These are phyloP conservation scores for Cymbidium sinense DNA, from an alignment of 106 monocot genomes.

Conservation along the genomic window DNA sequence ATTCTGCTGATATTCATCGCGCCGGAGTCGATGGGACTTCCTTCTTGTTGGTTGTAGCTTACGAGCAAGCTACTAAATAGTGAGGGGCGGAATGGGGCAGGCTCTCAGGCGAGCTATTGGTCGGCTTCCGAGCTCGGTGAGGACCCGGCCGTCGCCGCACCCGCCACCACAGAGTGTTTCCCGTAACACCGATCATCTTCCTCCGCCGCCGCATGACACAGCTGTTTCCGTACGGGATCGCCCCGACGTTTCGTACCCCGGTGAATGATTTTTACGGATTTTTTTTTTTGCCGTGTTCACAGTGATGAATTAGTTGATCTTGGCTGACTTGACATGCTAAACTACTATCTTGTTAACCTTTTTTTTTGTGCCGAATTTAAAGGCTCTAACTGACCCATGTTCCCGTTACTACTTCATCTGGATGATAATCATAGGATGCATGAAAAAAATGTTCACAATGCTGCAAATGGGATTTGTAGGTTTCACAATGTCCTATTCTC, in stretches of 20 bases:
- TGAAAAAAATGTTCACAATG: too few relatives aligned
- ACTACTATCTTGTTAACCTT: too few relatives aligned
- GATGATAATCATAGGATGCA: too few relatives aligned
- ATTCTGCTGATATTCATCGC: too few relatives aligned
- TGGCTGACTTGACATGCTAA: too few relatives aligned
- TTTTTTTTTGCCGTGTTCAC: too few relatives aligned
- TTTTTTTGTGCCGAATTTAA: too few relatives aligned
- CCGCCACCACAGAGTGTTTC: neutral
- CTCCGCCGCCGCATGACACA: neutral
- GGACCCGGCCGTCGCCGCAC: neutral
- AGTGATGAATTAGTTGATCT: too few relatives aligned
- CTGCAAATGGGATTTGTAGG: too few relatives aligned
- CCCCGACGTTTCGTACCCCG: slow-evolving; percentile 3
- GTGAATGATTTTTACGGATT: neutral
- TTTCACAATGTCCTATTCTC: too few relatives aligned
- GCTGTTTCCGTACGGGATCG: slow-evolving; percentile 8
- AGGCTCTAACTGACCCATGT: too few relatives aligned
- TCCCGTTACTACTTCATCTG: too few relatives aligned
- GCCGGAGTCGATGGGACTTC: neutral
- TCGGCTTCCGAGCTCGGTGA: slow-evolving; percentile 10
- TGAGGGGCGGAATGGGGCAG: slow-evolving; percentile 14
- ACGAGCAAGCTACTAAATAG: neutral
- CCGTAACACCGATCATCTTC: neutral
- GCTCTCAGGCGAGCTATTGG: slow-evolving; percentile 21
- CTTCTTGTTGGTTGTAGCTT: neutral